Evolutionary conservation across 2,329 filamentous ascomycete genomes (phyloP).

Genomic region (Colletotrichum chlorophyti): DNA sequence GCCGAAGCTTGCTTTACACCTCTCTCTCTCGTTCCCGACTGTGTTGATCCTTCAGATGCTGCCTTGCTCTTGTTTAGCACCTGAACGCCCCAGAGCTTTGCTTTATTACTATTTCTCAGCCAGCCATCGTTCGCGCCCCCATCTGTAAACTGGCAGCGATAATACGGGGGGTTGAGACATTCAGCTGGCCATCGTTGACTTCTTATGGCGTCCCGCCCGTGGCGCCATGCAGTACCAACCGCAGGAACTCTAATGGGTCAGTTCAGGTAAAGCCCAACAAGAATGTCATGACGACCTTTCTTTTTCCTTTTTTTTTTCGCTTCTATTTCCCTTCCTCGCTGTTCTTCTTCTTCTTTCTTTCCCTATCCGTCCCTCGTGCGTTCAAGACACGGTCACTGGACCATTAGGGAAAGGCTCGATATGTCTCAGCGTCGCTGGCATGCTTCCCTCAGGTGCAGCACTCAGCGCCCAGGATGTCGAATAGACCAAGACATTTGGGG

Average conservation of each 20-base stretch:
- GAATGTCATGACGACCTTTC: too few relatives aligned
- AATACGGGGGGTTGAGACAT: background rate
- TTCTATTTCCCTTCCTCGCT: too few relatives aligned
- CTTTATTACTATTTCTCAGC: background rate
- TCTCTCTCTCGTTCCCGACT: too few relatives aligned
- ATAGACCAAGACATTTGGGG: background rate
- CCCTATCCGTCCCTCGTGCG: too few relatives aligned
- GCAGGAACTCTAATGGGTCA: too few relatives aligned
- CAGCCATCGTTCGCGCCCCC: too few relatives aligned
- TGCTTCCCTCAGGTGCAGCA: background rate
- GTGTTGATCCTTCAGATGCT: conserved; percentile 13
- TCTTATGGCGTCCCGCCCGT: background rate
- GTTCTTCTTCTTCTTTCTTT: too few relatives aligned
- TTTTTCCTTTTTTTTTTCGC: too few relatives aligned
- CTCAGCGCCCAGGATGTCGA: background rate
- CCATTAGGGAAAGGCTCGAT: too few relatives aligned
- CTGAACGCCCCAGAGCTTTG: background rate
- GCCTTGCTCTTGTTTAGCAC: background rate
- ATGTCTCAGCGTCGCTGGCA: too few relatives aligned
- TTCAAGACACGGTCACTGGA: too few relatives aligned
- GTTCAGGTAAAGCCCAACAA: too few relatives aligned
- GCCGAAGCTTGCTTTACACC: background rate
- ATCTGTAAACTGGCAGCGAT: background rate
- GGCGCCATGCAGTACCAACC: background rate
- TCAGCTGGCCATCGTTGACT: background rate